Evolutionary conservation across 2,329 filamentous ascomycete genomes (phyloP), one percentile per base, ranked within the genome.

Genomic region (Scolecobasidium constrictum): DNA sequence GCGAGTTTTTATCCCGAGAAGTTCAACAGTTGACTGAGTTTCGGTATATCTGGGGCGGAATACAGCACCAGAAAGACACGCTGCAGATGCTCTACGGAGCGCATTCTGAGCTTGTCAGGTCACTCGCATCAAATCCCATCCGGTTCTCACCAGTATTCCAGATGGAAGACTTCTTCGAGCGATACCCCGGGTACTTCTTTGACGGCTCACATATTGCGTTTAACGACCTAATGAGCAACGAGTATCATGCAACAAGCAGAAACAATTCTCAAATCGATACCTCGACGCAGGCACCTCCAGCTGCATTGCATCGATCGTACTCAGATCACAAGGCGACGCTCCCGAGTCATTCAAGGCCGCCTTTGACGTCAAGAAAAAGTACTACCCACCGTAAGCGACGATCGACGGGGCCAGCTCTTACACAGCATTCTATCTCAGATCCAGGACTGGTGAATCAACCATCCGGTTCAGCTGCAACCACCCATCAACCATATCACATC

Each of bases 101-200:
- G n/a, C 86, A 94, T 54, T 71, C 76, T 0, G 83, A 88, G 57
- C 69, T 93, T n/a, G 79, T 88, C 42, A 83, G 84, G 55, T 78
- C 75, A 3, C 60, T 86, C 16, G 72, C 76, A 1, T 78, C 71
- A 42, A 84, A 76, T 48, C 72, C 78, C 0, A 80, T 84, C 71
- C 68, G 83, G 7, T 86, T 86, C 50, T 80, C 80, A 1, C 81
- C 84, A 0, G 82, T 85, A 2, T 90, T 92, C 53, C 84, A 92
- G 47, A 73, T 88, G 12, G 86, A 92, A 49, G 84, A 92, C 55
- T 93, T 93, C 60, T 88, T 92, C 52, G 84, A 92, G 52, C 73
- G 86, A 20, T 94, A 94, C 16, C 78, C 77, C 0, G 81, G 78
- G 1, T 71, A 77, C 44, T 67, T 71, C 4, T 84, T 92, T 43